Percentiles rank a stretch among this genome's conserved stretches.
Evolutionary conservation across 805 yeast genomes (phyloP).

Genomic region (Barnettozyma salicaria): DNA sequence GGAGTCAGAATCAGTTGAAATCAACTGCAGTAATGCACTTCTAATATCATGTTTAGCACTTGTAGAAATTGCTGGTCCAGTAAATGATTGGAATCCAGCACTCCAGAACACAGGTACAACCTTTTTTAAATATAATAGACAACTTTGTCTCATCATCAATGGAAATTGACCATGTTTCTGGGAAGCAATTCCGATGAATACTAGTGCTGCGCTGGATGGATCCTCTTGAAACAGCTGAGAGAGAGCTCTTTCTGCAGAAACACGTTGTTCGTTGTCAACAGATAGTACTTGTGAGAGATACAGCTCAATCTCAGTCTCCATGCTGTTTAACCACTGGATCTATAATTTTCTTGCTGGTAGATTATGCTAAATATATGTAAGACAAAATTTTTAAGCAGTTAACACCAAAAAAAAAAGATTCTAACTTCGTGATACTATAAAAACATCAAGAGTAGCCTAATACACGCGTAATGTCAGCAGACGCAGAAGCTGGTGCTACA

Average conservation of each 20-base stretch:
- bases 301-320: constrained; percentile 11
- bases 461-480: no score
- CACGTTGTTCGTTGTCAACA: constrained; percentile 34
- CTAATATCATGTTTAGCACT: constrained; percentile 49
- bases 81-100: constrained; percentile 69
- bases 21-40: constrained; percentile 40
- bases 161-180: constrained; percentile 11
- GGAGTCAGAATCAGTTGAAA: constrained; percentile 40
- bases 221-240: constrained; percentile 36
- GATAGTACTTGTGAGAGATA: constrained; percentile 30
- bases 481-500: constrained; percentile 60
- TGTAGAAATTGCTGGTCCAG: constrained; percentile 56
- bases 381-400: no score
- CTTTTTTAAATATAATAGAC: constrained; percentile 60
- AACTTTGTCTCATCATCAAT: constrained; percentile 38
- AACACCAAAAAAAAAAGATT: not conserved
- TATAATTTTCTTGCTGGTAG: no score
- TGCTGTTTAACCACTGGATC: not conserved
- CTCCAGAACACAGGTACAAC: constrained; percentile 76
- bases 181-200: constrained; percentile 39
- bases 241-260: constrained; percentile 30
- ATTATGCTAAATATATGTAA: no score
- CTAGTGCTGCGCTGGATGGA: constrained; percentile 42
- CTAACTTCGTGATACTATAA: no score
- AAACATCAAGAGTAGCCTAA: no score